A percentile compares a stretch with the other conserved stretches of the same genome.
Evolutionary conservation across 768 basidiomycete species (phyloP).

Genomic region (Tricholoma sp.): DNA sequence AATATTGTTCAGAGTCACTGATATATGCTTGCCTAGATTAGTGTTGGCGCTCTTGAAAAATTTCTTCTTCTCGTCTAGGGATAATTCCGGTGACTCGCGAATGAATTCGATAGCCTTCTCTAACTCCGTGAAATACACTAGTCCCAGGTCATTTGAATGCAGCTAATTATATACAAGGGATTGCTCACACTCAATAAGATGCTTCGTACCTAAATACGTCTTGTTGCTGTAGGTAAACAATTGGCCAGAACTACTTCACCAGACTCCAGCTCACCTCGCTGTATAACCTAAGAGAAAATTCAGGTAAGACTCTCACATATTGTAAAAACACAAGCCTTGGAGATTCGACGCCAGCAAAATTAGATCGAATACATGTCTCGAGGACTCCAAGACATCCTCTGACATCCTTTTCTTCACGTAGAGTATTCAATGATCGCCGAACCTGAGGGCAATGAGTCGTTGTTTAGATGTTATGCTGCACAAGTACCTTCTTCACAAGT

Average conservation of each 20-base stretch:
- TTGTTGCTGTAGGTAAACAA: slow-evolving; percentile 25
- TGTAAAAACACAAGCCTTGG: slow-evolving; percentile 40
- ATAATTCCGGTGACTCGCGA: slow-evolving; percentile 65
- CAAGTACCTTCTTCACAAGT: slow-evolving; percentile 65
- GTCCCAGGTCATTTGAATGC: slow-evolving; percentile 5
- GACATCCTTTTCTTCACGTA: slow-evolving; percentile 76
- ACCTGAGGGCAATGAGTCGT: slow-evolving; percentile 42
- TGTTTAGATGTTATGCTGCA: not conserved
- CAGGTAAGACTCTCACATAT: not conserved
- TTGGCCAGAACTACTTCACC: slow-evolving; percentile 3
- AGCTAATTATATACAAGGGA: not conserved
- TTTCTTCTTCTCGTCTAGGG: slow-evolving; percentile 82
- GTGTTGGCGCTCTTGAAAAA: slow-evolving; percentile 90
- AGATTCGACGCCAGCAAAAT: slow-evolving; percentile 92
- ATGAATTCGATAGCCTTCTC: slow-evolving; percentile 73
- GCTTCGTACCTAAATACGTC: slow-evolving; percentile 92
- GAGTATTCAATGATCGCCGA: slow-evolving; percentile 60
- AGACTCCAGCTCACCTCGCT: slow-evolving; percentile 68
- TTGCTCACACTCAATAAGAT: slow-evolving; percentile 73
- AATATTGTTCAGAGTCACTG: not conserved
- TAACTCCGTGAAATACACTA: slow-evolving; percentile 80
- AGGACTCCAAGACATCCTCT: slow-evolving; percentile 86
- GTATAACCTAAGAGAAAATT: slow-evolving; percentile 54
- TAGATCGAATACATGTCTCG: slow-evolving; percentile 84
- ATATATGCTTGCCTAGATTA: slow-evolving; percentile 57